A percentile compares a stretch with the other conserved stretches of the same genome.
phyloP scores from a whole-genome alignment of 129 eudicot species.

The Artemisia annua region DNA sequence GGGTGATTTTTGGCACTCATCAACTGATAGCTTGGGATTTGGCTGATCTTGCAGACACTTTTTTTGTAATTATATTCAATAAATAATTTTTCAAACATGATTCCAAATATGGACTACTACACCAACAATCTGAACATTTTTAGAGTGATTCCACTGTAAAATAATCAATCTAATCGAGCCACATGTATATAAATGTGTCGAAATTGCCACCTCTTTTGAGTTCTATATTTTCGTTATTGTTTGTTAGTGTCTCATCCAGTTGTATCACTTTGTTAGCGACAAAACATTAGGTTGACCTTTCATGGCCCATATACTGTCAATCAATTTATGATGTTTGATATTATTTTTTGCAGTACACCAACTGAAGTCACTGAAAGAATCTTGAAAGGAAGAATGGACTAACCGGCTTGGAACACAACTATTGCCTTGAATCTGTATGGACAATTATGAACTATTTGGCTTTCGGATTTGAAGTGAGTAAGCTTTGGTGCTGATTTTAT shows the following conservation, averaged over 20 bases:
- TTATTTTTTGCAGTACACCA: conserved; percentile 63
- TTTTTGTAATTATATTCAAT: not conserved
- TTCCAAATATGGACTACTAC: not conserved
- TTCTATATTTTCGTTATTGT: not conserved
- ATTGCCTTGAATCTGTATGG: conserved; percentile 13
- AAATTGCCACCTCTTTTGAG: not conserved
- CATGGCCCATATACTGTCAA: too few species aligned
- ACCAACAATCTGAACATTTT: not conserved
- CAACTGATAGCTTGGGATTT: not conserved
- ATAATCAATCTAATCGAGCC: not conserved
- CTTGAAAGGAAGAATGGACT: conserved; percentile 95
- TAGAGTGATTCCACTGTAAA: not conserved
- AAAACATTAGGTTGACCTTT: too few species aligned
- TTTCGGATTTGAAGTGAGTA: conserved; percentile 20
- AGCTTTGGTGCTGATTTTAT: conserved; percentile 12
- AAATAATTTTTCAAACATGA: not conserved
- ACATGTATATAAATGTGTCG: not conserved
- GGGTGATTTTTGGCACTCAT: not conserved
- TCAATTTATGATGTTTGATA: not conserved
- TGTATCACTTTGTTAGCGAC: too few species aligned
- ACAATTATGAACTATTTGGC: conserved; percentile 5
- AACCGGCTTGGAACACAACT: conserved; percentile 14
- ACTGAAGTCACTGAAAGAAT: conserved; percentile 80
- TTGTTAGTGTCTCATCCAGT: too few species aligned
- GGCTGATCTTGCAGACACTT: not conserved